Evolutionary conservation across 1,284 basidiomycete genomes (phyloP).

Genomic region (Termitomyces sp.): DNA sequence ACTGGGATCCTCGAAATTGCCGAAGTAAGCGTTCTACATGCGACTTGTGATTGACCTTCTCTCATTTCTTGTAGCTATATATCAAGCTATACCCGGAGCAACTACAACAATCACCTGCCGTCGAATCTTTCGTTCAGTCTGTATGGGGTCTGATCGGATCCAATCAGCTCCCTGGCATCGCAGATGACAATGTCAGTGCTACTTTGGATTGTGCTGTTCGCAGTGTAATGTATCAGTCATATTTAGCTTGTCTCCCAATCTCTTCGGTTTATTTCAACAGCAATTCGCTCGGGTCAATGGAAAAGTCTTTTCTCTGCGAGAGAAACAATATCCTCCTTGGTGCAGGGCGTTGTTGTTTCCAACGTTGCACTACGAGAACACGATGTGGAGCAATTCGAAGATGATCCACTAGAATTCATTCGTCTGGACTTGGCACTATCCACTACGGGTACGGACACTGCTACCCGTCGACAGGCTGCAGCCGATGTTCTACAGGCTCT

Average conservation of each 20-base stretch:
- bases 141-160: conserved; percentile 87
- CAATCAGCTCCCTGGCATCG: conserved; percentile 62
- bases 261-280: conserved; percentile 87
- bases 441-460: conserved; percentile 47
- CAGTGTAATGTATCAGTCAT: conserved; percentile 1
- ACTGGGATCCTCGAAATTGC: conserved; percentile 89
- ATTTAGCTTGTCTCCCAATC: conserved; percentile 87
- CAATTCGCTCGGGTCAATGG: conserved; percentile 84
- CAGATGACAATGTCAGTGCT: conserved; percentile 73
- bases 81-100: conserved; percentile 90
- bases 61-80: conserved; percentile 58
- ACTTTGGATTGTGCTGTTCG: neutral
- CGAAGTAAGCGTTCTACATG: conserved; percentile 42
- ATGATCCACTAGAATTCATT: conserved; percentile 95
- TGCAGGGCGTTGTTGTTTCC: conserved; percentile 89
- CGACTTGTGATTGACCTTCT: conserved; percentile 1
- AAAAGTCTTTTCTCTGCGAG: conserved; percentile 64
- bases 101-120: conserved; percentile 62
- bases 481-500: conserved; percentile 90
- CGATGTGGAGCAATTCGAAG: conserved; percentile 95
- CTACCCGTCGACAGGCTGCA: conserved; percentile 88
- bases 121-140: conserved; percentile 82
- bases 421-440: conserved; percentile 81
- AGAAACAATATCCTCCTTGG: conserved; percentile 79
- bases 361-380: conserved; percentile 87